phyloP scores from a whole-genome alignment of 768 basidiomycete genomes.

The Mycena belliarum region DNA sequence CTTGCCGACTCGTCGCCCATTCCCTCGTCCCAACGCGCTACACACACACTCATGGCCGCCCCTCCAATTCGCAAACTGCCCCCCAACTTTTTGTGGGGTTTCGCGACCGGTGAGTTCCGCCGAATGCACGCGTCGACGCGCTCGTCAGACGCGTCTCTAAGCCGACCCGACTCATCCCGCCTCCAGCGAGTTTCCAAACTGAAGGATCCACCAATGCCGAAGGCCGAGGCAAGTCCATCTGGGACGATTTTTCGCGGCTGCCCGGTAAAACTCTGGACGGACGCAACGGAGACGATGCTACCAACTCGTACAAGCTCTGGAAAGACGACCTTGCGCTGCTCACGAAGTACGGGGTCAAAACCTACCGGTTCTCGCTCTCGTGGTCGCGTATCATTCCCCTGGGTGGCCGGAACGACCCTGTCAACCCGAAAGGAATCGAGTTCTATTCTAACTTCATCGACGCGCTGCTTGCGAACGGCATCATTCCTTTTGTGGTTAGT shows the following conservation, averaged over 20 bases:
- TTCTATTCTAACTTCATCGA: slow-evolving; percentile 75
- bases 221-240: slow-evolving; percentile 69
- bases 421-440: slow-evolving; percentile 69
- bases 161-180: slow-evolving; percentile 9
- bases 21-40: slow-evolving; percentile 2
- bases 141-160: slow-evolving; percentile 3
- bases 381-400: slow-evolving; percentile 78
- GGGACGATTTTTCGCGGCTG: slow-evolving; percentile 69
- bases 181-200: slow-evolving; percentile 67
- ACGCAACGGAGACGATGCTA: slow-evolving; percentile 65
- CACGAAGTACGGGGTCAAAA: slow-evolving; percentile 62
- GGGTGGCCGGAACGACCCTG: slow-evolving; percentile 70
- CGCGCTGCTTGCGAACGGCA: slow-evolving; percentile 59
- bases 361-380: slow-evolving; percentile 76
- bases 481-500: slow-evolving; percentile 68
- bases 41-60: slow-evolving; percentile 33
- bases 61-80: slow-evolving; percentile 45
- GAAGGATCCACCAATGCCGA: slow-evolving; percentile 65
- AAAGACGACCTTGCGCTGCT: slow-evolving; percentile 66
- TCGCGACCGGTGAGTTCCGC: slow-evolving; percentile 58
- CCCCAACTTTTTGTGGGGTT: slow-evolving; percentile 68
- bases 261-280: slow-evolving; percentile 75
- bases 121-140: neutral
- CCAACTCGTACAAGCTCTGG: slow-evolving; percentile 71
- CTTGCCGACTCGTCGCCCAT: slow-evolving; percentile 5